A percentile compares a stretch with the other conserved stretches of the same genome.
Evolutionary conservation across 352 stramenopile genomes (phyloP).

Genomic region (Pythium sp.): DNA sequence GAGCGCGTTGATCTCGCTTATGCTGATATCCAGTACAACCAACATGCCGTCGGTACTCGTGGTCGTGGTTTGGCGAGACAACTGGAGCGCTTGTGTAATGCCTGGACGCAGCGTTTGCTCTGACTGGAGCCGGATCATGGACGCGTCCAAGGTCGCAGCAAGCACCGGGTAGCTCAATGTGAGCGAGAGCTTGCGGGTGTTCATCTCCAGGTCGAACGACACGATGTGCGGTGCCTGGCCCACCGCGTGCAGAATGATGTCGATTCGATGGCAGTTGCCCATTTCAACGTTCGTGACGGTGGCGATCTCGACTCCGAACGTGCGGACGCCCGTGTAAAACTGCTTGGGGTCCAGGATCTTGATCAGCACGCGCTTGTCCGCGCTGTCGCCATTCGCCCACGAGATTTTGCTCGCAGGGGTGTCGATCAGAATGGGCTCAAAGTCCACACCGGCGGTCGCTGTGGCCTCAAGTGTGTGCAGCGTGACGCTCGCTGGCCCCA

Average conservation of each 20-base stretch:
- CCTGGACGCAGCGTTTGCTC: conserved; percentile 10
- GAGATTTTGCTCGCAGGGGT: background rate
- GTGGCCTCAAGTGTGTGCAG: conserved; percentile 47
- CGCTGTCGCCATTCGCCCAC: conserved; percentile 37
- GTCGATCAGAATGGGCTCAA: conserved; percentile 25
- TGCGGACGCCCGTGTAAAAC: conserved; percentile 37
- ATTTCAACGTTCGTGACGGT: conserved; percentile 38
- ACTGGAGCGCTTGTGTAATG: conserved; percentile 18
- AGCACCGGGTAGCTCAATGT: conserved; percentile 34
- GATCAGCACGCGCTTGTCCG: conserved; percentile 38
- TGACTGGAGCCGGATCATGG: conserved; percentile 47
- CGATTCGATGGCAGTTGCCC: conserved; percentile 41
- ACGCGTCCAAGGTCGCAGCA: conserved; percentile 36
- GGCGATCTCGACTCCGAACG: conserved; percentile 50
- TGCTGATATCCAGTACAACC: conserved; percentile 42
- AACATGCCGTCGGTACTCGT: conserved; percentile 34
- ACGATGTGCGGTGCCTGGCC: conserved; percentile 33
- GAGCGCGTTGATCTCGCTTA: conserved; percentile 43
- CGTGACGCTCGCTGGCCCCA: conserved; percentile 23
- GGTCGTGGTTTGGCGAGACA: conserved; percentile 37
- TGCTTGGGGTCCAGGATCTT: conserved; percentile 33
- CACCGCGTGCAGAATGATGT: conserved; percentile 36
- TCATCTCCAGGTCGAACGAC: conserved; percentile 56
- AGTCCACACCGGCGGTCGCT: conserved; percentile 54
- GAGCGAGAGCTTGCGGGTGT: conserved; percentile 33